Conservation (phyloP, 306 rosid species). For the Vicia faba region DNA sequence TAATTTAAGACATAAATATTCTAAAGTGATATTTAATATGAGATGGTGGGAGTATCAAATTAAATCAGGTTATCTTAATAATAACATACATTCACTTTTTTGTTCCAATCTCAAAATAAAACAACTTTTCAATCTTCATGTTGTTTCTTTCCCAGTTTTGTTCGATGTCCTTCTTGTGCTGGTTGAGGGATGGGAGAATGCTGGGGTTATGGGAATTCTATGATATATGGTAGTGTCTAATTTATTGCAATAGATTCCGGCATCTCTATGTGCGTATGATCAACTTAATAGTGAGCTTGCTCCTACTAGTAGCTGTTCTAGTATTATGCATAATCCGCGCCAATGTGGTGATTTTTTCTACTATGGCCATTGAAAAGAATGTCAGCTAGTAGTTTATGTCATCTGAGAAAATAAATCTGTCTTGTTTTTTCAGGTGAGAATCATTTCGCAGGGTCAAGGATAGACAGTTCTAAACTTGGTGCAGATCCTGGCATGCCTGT, state of each 20-base stretch:
- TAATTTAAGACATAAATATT: neutral
- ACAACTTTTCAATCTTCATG: neutral
- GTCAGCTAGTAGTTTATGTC: neutral
- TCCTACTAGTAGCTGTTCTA: constrained; percentile 8
- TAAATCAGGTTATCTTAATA: neutral
- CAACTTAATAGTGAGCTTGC: neutral
- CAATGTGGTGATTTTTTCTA: neutral
- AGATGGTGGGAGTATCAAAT: neutral
- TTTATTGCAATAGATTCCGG: neutral
- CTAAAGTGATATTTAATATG: neutral
- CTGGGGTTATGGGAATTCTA: too few relatives aligned
- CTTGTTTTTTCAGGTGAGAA: constrained; percentile 61
- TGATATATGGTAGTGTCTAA: neutral
- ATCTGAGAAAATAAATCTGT: constrained; percentile 15
- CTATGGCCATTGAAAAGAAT: constrained; percentile 15
- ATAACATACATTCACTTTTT: constrained; percentile 9
- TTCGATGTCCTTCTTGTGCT: neutral
- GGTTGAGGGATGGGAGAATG: constrained; percentile 1
- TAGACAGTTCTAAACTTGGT: constrained; percentile 79
- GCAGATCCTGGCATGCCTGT: constrained; percentile 82
- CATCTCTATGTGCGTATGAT: neutral
- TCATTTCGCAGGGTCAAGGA: constrained; percentile 66
- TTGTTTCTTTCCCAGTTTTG: constrained; percentile 8
- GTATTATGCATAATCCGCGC: constrained; percentile 12
- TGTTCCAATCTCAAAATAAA: constrained; percentile 9